These are phyloP conservation scores for Amauroascus verrucosus DNA, from an alignment of 2,329 filamentous ascomycete genomes.

Conservation along the genomic window DNA sequence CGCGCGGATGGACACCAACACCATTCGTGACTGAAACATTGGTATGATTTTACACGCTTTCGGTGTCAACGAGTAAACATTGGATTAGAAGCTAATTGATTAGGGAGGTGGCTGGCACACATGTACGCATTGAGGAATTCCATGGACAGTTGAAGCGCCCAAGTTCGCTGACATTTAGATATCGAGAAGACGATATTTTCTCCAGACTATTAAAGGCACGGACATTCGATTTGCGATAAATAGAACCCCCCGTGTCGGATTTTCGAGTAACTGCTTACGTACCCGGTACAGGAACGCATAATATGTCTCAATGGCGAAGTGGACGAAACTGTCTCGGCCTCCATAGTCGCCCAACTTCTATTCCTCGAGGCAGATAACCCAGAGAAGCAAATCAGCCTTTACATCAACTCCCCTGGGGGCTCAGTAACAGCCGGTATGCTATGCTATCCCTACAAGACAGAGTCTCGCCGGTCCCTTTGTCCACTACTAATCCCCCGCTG, in stretches of 20 bases:
- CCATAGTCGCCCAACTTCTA: slow-evolving; percentile 87
- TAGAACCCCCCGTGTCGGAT: too few relatives aligned
- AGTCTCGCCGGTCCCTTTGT: neutral
- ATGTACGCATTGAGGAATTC: slow-evolving; percentile 43
- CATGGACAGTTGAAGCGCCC: neutral
- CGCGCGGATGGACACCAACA: slow-evolving; percentile 41
- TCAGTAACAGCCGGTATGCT: slow-evolving; percentile 65
- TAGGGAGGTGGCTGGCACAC: slow-evolving; percentile 68
- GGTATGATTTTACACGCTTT: slow-evolving; percentile 34
- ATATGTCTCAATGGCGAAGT: slow-evolving; percentile 87
- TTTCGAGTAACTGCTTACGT: neutral
- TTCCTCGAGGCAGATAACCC: slow-evolving; percentile 97
- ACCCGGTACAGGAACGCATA: slow-evolving; percentile 62
- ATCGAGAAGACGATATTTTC: slow-evolving; percentile 61
- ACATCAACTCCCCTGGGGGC: slow-evolving; percentile 94
- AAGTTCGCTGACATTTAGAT: slow-evolving; percentile 21
- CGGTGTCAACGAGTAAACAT: neutral
- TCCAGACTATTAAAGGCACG: slow-evolving; percentile 64
- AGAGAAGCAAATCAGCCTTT: slow-evolving; percentile 89
- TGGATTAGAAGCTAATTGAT: slow-evolving; percentile 4
- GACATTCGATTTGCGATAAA: neutral
- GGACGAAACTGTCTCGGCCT: slow-evolving; percentile 82
- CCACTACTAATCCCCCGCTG: neutral
- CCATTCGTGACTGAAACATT: slow-evolving; percentile 47
- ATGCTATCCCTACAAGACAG: neutral